phyloP scores from a whole-genome alignment of 331 rosid genomes.

The Malus hybrid region DNA sequence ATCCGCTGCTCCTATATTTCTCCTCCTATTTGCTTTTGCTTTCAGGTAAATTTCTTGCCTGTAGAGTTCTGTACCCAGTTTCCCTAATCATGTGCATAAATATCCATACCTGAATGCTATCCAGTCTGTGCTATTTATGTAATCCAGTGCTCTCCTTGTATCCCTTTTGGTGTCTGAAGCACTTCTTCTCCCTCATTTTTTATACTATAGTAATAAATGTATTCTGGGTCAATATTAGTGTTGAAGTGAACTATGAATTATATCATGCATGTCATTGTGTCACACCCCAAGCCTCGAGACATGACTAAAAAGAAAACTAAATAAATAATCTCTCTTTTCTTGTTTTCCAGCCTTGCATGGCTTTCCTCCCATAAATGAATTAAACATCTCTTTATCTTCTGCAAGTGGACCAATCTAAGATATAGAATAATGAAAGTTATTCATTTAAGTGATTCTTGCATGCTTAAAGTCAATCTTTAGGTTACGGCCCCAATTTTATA shows the following conservation, averaged over 20 bases:
- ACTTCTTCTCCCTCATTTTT: neutral
- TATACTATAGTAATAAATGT: neutral
- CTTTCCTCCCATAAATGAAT: too few species aligned
- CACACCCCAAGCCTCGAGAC: too few species aligned
- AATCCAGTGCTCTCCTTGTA: neutral
- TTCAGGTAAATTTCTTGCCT: constrained; percentile 55
- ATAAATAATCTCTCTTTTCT: too few species aligned
- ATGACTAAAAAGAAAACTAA: too few species aligned
- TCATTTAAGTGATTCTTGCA: too few species aligned
- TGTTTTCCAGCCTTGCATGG: too few species aligned
- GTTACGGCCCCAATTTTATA: too few species aligned
- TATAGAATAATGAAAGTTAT: too few species aligned
- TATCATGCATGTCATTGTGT: neutral
- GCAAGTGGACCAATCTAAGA: too few species aligned
- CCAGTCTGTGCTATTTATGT: neutral
- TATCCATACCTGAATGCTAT: constrained; percentile 7
- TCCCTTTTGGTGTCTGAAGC: neutral
- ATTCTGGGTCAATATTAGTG: neutral
- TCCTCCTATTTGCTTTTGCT: constrained; percentile 93
- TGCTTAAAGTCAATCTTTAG: too few species aligned
- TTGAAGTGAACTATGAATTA: neutral
- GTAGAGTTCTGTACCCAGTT: constrained; percentile 8
- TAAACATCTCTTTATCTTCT: too few species aligned
- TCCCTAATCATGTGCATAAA: constrained; percentile 9
- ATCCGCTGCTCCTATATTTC: constrained; percentile 98